Percentiles rank a stretch among this genome's conserved stretches.
phyloP scores from a whole-genome alignment of 2,329 filamentous ascomycete genomes.

The Stemphylium lycopersici region DNA sequence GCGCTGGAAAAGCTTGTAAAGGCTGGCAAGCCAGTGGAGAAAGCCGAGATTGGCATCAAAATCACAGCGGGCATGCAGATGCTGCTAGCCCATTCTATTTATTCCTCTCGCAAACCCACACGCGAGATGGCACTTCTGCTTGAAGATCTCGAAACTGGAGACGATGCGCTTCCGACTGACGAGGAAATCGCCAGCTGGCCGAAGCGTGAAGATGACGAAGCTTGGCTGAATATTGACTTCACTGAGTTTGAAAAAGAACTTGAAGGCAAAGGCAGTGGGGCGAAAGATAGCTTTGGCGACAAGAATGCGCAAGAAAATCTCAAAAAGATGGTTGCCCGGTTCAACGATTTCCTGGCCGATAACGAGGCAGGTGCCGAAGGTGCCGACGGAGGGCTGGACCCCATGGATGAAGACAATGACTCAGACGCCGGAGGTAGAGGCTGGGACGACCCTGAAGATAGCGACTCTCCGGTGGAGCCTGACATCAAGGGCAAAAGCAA shows the following conservation, averaged over 20 bases:
- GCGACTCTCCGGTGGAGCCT: conserved; percentile 45
- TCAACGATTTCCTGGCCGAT: conserved; percentile 89
- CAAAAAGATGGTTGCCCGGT: conserved; percentile 90
- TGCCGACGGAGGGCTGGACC: conserved; percentile 66
- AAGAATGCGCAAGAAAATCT: conserved; percentile 74
- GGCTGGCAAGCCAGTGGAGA: conserved; percentile 44
- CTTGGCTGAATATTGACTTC: conserved; percentile 92
- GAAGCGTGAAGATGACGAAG: conserved; percentile 77
- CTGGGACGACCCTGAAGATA: conserved; percentile 52
- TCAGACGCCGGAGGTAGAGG: conserved; percentile 56
- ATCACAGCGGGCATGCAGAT: conserved; percentile 90
- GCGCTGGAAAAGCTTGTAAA: conserved; percentile 44
- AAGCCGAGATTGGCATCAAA: conserved; percentile 81
- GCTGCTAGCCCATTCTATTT: conserved; percentile 71
- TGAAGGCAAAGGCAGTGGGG: conserved; percentile 51
- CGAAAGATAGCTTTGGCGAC: conserved; percentile 62
- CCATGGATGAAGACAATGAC: conserved; percentile 71
- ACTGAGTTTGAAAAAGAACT: conserved; percentile 87
- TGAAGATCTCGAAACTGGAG: conserved; percentile 75
- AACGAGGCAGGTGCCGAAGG: conserved; percentile 81
- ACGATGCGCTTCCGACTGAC: conserved; percentile 72
- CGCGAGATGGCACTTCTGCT: conserved; percentile 79
- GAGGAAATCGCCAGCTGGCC: conserved; percentile 76
- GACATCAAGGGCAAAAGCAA: conserved; percentile 55
- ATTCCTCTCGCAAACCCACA: conserved; percentile 70